Evolutionary conservation across 768 basidiomycete genomes (phyloP).

Genomic region (Leccinum disarticulatum): DNA sequence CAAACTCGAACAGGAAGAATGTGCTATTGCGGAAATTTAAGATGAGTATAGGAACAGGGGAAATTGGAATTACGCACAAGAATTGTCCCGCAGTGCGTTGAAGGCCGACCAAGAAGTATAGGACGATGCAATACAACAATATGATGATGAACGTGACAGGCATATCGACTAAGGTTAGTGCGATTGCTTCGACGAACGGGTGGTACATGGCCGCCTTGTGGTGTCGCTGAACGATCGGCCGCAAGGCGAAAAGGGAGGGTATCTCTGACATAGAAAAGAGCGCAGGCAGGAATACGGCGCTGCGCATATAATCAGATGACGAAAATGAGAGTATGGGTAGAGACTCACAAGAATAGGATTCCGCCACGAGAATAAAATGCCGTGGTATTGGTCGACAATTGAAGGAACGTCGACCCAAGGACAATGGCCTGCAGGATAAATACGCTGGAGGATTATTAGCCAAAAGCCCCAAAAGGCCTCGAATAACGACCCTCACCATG

Average conservation of each 20-base stretch:
- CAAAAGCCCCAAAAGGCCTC: neutral
- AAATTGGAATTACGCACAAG: constrained; percentile 49
- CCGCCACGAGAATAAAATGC: constrained; percentile 63
- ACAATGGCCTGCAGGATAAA: constrained; percentile 32
- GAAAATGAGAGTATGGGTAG: neutral
- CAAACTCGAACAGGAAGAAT: constrained; percentile 57
- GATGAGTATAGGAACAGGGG: constrained; percentile 9
- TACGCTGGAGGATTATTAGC: constrained; percentile 36
- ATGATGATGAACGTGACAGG: constrained; percentile 42
- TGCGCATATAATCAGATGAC: constrained; percentile 20
- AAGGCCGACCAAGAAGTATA: constrained; percentile 64
- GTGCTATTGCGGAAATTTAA: constrained; percentile 37
- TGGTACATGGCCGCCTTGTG: constrained; percentile 49
- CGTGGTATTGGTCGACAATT: constrained; percentile 38
- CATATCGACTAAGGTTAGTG: constrained; percentile 47
- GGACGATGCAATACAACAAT: constrained; percentile 36
- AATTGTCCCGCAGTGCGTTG: constrained; percentile 58
- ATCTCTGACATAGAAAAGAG: constrained; percentile 61
- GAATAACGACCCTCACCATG: constrained; percentile 12
- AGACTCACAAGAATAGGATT: constrained; percentile 73
- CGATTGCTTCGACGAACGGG: constrained; percentile 47
- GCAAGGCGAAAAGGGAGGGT: constrained; percentile 45
- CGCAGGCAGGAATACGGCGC: constrained; percentile 58
- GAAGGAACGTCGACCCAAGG: constrained; percentile 44
- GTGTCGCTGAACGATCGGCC: constrained; percentile 46